phyloP scores from a whole-genome alignment of 805 yeast species.

The Teunomyces funiuensis region DNA sequence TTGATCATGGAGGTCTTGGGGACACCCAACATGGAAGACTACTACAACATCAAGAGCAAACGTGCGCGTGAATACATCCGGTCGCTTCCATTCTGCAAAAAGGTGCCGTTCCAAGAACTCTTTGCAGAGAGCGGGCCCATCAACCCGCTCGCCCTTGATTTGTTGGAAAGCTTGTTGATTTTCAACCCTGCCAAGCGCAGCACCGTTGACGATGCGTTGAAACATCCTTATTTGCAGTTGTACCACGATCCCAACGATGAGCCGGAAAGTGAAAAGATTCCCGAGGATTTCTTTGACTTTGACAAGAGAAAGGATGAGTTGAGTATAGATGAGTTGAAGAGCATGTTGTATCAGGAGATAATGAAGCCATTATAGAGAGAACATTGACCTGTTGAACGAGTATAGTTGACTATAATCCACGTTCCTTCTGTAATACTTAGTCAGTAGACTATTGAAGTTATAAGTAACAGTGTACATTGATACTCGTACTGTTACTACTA shows the following conservation, averaged over 20 bases:
- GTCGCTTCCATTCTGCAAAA: conserved; percentile 70
- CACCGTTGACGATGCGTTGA: conserved; percentile 72
- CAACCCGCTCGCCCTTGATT: conserved; percentile 52
- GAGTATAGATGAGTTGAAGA: conserved; percentile 72
- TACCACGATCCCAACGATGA: conserved; percentile 96
- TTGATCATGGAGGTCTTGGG: conserved; percentile 84
- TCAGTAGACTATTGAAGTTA: no score
- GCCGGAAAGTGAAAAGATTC: conserved; percentile 80
- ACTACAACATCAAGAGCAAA: conserved; percentile 68
- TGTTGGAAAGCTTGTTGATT: conserved; percentile 61
- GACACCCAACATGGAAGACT: conserved; percentile 81
- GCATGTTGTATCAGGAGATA: conserved; percentile 77
- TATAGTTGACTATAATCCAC: no score
- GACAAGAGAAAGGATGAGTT: conserved; percentile 81
- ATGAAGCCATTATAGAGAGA: conserved; percentile 55
- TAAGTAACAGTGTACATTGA: no score
- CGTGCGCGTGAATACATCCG: conserved; percentile 88
- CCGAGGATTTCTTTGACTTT: conserved; percentile 85
- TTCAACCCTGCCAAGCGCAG: conserved; percentile 73
- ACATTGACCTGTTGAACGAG: no score
- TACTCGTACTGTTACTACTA: no score
- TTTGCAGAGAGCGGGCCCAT: conserved; percentile 23
- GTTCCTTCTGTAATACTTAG: no score
- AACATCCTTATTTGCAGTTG: conserved; percentile 82
- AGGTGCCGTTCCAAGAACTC: conserved; percentile 52